A percentile compares a stretch with the other conserved stretches of the same genome.
phyloP scores from a whole-genome alignment of 2,329 filamentous ascomycete genomes.

The Clonostachys byssicola region DNA sequence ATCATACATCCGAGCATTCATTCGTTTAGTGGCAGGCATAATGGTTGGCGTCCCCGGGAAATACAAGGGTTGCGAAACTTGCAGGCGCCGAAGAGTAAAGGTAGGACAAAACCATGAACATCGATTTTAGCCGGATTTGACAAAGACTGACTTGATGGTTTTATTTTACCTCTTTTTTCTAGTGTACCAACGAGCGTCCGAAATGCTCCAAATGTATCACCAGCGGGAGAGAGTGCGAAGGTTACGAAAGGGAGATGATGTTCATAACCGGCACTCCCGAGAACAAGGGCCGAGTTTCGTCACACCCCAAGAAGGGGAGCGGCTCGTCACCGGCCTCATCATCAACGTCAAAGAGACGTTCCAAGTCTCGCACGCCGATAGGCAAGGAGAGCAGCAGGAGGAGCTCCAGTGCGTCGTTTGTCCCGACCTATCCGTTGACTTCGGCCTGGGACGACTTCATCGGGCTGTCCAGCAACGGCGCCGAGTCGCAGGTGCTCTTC shows the following conservation, averaged over 20 bases:
- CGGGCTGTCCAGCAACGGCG: conserved; percentile 28
- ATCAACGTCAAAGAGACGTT: background rate
- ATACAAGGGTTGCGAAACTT: conserved; percentile 62
- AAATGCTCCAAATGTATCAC: conserved; percentile 56
- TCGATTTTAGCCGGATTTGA: background rate
- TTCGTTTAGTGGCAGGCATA: conserved; percentile 6
- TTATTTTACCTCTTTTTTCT: conserved; percentile 4
- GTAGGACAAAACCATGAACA: conserved; percentile 25
- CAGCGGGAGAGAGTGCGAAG: conserved; percentile 53
- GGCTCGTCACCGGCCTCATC: background rate
- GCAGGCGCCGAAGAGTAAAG: conserved; percentile 53
- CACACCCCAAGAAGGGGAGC: conserved; percentile 40
- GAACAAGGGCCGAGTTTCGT: conserved; percentile 50
- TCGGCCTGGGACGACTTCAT: conserved; percentile 48
- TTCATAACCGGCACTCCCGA: conserved; percentile 59
- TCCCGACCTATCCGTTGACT: conserved; percentile 32
- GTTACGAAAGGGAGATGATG: conserved; percentile 58
- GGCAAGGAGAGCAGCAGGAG: conserved; percentile 12
- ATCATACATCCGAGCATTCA: no score
- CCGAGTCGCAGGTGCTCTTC: conserved; percentile 31
- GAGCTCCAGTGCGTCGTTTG: conserved; percentile 18
- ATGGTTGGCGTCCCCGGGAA: conserved; percentile 63
- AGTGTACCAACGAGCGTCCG: conserved; percentile 61
- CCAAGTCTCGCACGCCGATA: background rate
- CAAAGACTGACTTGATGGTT: background rate